Evolutionary conservation across 2,329 filamentous ascomycete genomes (phyloP).

Genomic region (Arthrobotrys pseudoclavata): DNA sequence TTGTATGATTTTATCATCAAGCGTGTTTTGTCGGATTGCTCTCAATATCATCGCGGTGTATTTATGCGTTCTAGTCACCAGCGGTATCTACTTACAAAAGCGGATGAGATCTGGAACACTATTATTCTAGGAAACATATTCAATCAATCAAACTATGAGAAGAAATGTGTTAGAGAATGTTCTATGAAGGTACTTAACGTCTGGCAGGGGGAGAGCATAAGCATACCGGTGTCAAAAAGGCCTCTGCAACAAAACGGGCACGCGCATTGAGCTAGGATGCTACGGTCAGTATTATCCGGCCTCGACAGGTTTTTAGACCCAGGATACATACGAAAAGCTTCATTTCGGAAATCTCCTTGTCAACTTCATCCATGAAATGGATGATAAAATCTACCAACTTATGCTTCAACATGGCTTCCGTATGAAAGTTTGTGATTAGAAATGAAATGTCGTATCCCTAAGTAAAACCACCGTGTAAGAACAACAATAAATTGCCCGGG

Average conservation of each 20-base stretch:
- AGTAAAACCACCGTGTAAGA: conserved; percentile 19
- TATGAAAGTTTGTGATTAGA: conserved; percentile 98
- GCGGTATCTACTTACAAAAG: neutral
- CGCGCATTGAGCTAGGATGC: conserved; percentile 84
- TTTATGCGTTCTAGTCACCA: conserved; percentile 9
- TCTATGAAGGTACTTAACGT: neutral
- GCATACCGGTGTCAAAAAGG: conserved; percentile 90
- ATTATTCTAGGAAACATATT: neutral
- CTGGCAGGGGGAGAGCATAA: neutral
- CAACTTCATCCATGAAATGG: conserved; percentile 99
- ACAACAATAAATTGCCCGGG: neutral
- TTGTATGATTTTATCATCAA: neutral
- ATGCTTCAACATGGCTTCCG: conserved; percentile 98
- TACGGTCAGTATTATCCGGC: conserved; percentile 46
- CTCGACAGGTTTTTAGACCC: neutral
- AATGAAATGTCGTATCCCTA: conserved; percentile 99
- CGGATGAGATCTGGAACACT: neutral
- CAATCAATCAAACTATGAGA: conserved; percentile 40
- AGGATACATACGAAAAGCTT: conserved; percentile 90
- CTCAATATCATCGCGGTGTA: neutral
- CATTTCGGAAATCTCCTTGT: conserved; percentile 99
- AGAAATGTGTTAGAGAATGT: neutral
- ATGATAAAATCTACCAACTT: conserved; percentile 99
- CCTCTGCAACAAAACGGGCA: conserved; percentile 97
- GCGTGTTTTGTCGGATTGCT: neutral